Base-by-base conservation (phyloP, 129 eudicot species). In the Pulicaria dysenterica region DNA sequence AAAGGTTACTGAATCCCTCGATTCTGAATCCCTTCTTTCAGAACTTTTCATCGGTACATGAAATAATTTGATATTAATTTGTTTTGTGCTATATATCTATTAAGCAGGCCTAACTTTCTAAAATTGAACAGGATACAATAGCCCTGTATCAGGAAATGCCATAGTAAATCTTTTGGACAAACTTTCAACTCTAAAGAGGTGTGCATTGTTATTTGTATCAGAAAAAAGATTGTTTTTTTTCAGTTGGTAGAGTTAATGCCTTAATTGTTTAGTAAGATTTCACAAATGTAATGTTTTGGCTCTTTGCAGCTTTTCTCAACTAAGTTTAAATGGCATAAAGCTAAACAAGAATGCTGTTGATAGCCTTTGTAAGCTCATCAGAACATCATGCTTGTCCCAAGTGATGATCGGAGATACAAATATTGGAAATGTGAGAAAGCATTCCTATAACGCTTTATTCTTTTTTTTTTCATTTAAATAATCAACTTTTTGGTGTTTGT, bases 101-200 rank as follows among this genome's bases (percentile, higher is more conserved):
- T 40, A 17, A 61, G 38, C 31, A 60, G 36, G 46, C 36, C 73
- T 61, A 65, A 69, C 42, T 49, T 74, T 45, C 34, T 70, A 40
- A 34, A 24, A 44, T 78, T 73, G 15, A 78, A 81, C 95, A 94
- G 98, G 96, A 73, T 73, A 85, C 84, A 94, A 94, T 73, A 72
- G 75, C 77, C 75, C 87, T n/a, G 64, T 93, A 66, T 80, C 98
- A 73, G 95, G 89, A 72, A 80, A 72, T 79, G 80, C 85, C 12
- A 46, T 94, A 16, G 79, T 77, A 24, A 74, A 77, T 74, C 84
- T 94, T 9, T 62, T 94, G 83, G 73, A 49, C 74, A 94, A 87
- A 77, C 92, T 94, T 69, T 89, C 89, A n/a, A 79, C 86, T 37
- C 66, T 88, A 72, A 87, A 83, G 16, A 81, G 96, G 98, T 93